These are phyloP conservation scores for Pseudogymnoascus verrucosus DNA, from an alignment of 2,329 filamentous ascomycete species.

Conservation along the genomic window DNA sequence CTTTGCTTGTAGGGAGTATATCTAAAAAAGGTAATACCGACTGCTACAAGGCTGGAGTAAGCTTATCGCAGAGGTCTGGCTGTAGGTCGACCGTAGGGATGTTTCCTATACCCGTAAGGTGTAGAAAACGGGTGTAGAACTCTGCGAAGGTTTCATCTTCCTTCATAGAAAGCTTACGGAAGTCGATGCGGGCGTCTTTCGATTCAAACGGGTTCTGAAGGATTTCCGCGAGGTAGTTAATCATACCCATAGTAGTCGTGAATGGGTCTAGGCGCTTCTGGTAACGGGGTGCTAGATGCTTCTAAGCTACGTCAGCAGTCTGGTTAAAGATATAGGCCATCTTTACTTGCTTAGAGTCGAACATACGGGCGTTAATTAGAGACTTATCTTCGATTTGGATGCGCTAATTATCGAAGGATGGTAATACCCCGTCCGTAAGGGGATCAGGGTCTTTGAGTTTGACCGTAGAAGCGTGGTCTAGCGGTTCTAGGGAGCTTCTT, in stretches of 20 bases:
- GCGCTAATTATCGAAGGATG: background rate
- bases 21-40: background rate
- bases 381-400: background rate
- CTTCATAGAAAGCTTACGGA: background rate
- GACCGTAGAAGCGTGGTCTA: background rate
- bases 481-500: background rate
- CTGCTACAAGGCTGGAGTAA: background rate
- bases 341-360: background rate
- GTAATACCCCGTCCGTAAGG: background rate
- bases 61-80: background rate
- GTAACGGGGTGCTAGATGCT: background rate
- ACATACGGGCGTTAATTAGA: background rate
- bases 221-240: background rate
- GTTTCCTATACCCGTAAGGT: background rate
- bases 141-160: background rate
- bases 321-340: background rate
- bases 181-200: background rate
- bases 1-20: background rate
- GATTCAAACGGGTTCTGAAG: background rate
- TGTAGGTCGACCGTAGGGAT: background rate
- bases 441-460: background rate
- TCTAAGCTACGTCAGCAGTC: background rate
- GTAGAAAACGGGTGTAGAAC: background rate
- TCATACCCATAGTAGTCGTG: background rate
- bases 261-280: background rate